These are phyloP conservation scores for Curvularia sp. DNA, from an alignment of 2,329 filamentous ascomycete species.

Conservation along the genomic window DNA sequence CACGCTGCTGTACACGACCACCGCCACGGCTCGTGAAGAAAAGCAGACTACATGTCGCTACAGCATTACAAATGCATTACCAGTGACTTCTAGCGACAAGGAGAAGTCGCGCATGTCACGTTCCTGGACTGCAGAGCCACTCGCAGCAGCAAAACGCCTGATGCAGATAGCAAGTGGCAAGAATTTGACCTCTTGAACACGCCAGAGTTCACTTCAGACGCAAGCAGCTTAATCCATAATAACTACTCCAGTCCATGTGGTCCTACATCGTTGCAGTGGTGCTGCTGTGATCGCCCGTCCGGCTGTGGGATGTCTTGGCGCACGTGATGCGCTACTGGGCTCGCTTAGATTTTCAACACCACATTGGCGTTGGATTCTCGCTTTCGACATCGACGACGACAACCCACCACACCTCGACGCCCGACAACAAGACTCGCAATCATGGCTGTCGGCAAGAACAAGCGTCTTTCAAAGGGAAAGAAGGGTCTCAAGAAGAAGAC, in stretches of 20 bases:
- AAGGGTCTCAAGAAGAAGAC: slow-evolving; percentile 99
- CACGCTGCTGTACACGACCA: not conserved
- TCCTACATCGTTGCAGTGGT: not conserved
- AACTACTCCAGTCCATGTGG: not conserved
- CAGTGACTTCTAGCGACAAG: not conserved
- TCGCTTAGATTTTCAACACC: slow-evolving; percentile 19
- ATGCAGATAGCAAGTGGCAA: not conserved
- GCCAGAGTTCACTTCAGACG: not conserved
- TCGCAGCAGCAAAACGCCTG: not conserved
- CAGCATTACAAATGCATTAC: not conserved
- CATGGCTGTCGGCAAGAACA: slow-evolving; percentile 96
- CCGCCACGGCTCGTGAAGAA: not conserved
- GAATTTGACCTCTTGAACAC: not conserved
- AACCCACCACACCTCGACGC: slow-evolving; percentile 39
- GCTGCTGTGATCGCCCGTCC: not conserved
- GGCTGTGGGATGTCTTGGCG: slow-evolving; percentile 13
- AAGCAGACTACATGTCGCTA: no score
- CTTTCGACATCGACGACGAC: slow-evolving; percentile 42
- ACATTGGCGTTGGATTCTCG: slow-evolving; percentile 18
- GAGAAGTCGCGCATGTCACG: not conserved
- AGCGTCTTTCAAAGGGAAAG: slow-evolving; percentile 99
- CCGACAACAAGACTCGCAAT: slow-evolving; percentile 62
- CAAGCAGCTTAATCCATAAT: not conserved
- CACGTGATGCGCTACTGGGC: slow-evolving; percentile 20
- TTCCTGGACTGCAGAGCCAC: not conserved